Conservation (phyloP, 176 grass and related monocot species). For the Saccharum spontaneum region DNA sequence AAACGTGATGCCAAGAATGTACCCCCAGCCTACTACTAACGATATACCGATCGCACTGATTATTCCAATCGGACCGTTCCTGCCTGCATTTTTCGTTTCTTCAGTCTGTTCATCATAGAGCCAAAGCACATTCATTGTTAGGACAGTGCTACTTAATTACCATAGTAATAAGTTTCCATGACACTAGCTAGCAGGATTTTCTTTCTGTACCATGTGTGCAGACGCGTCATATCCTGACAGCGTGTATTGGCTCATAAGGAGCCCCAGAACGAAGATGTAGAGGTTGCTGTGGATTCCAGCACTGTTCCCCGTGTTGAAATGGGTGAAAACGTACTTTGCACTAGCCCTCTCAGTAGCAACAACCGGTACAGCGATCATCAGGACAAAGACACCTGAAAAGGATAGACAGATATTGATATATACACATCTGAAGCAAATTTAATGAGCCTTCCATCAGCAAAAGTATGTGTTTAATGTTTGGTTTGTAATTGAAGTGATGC, state of each 20-base stretch:
- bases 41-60: conserved; percentile 70
- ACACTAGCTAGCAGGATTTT: not conserved
- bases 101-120: conserved; percentile 47
- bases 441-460: not conserved
- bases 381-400: conserved; percentile 61
- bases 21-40: conserved; percentile 71
- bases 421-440: not conserved
- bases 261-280: conserved; percentile 79
- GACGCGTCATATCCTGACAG: conserved; percentile 81
- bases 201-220: conserved; percentile 39
- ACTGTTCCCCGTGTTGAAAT: conserved; percentile 75
- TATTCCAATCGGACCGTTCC: conserved; percentile 77
- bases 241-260: conserved; percentile 91
- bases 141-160: not conserved
- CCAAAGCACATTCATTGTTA: not conserved
- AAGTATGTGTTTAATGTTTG: conserved; percentile 12
- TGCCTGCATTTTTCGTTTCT: conserved; percentile 73
- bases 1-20: conserved; percentile 78
- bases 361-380: conserved; percentile 69
- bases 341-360: conserved; percentile 79
- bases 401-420: not conserved
- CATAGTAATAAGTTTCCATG: not conserved
- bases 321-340: conserved; percentile 73
- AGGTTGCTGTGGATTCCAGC: conserved; percentile 75
- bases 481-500: not conserved